phyloP scores from a whole-genome alignment of 352 stramenopile species.

The Pythium phragmitis region DNA sequence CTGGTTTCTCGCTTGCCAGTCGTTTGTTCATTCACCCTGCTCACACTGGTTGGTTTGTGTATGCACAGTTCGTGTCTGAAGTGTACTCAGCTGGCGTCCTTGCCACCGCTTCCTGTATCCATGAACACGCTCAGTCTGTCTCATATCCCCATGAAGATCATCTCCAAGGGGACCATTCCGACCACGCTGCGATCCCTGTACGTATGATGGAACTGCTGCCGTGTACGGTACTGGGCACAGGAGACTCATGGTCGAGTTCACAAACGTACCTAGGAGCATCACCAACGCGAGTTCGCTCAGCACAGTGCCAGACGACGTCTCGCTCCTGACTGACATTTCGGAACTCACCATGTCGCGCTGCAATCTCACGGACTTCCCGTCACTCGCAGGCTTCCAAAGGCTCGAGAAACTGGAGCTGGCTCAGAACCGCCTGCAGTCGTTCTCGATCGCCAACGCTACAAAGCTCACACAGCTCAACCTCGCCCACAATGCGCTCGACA shows the following conservation, averaged over 20 bases:
- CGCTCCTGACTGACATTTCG: background rate
- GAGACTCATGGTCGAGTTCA: background rate
- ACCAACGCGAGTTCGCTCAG: background rate
- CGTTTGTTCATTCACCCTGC: background rate
- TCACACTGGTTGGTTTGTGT: background rate
- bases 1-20: background rate
- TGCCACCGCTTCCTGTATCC: background rate
- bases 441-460: conserved; percentile 4
- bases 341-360: conserved; percentile 1
- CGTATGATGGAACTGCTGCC: background rate
- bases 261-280: conserved; percentile 1
- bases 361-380: conserved; percentile 1
- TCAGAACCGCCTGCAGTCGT: conserved; percentile 1
- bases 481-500: background rate
- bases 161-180: background rate
- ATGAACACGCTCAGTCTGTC: background rate
- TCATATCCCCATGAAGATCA: background rate
- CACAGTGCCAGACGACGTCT: background rate
- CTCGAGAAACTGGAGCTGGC: background rate
- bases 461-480: conserved; percentile 1
- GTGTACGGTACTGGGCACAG: background rate
- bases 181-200: conserved; percentile 4
- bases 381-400: background rate
- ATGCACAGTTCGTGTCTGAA: conserved; percentile 2
- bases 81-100: background rate